Evolutionary conservation across 768 basidiomycete genomes (phyloP), one percentile per base, ranked within the genome.

Genomic region (Panus rudis): DNA sequence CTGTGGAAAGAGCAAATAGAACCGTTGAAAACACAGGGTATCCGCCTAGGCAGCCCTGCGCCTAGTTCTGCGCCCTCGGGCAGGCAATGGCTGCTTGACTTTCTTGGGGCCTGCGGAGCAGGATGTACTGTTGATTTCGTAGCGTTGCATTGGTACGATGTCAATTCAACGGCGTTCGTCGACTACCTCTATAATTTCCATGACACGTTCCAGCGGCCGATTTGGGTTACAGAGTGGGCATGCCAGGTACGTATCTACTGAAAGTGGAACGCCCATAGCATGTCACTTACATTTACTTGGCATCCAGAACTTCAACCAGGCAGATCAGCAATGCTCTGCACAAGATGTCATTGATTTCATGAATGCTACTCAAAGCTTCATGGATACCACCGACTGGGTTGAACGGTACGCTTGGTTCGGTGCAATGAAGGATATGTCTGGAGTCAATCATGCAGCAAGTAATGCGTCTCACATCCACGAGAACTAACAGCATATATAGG

Each of bases 381-480:
- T 82, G 75, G 75, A 81, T 45, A 49, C 51, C 4, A 62, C 71
- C 1, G 55, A 60, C 19, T 81, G 65, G 57, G 71, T 81, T 13
- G 78, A 80, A 52, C 65, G 79, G 4, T 80, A 79, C 54, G 63
- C 75, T 7, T 81, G 76, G 76, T 80, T 74, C 52, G 79, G 79
- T 8, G 73, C 74, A 4, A 71, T 76, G 71, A 61, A 63, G 46
- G 59, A 75, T 51, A 52, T 75, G 48, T 59, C 67, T 31, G 71
- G 68, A 16, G 70, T 79, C 2, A 75, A 78, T 50, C 54, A 56
- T 52, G 75, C 75, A n/a, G n/a, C n/a, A n/a, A n/a, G n/a, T n/a
- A n/a, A 42, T 27, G 56, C 50, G 21, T 21, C n/a, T 6, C 13
- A 28, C 20, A 38, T 22, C 16, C 19, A 31, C 14, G 22, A 26